Percentiles rank a stretch among this genome's conserved stretches.
Evolutionary conservation across 1,139 yeast genomes (phyloP).

Genomic region (Pichia sp.): DNA sequence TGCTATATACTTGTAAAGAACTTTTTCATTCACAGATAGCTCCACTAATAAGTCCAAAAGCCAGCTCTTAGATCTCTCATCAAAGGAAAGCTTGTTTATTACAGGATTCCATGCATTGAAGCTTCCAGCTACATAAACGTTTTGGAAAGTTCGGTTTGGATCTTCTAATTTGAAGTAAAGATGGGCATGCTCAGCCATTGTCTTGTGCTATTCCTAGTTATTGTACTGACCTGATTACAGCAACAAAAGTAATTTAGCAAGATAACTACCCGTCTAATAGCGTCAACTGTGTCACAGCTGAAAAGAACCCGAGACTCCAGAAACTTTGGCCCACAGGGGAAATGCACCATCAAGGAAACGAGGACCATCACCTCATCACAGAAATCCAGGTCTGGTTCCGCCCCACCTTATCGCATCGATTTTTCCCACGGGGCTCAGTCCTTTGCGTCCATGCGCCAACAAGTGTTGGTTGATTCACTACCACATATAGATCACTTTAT

Average conservation of each 20-base stretch:
- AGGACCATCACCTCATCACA: too few relatives aligned
- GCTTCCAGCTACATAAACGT: constrained; percentile 16
- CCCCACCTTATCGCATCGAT: too few relatives aligned
- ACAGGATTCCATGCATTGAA: constrained; percentile 18
- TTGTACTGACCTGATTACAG: too few relatives aligned
- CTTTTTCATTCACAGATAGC: constrained; percentile 13
- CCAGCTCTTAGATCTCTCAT: constrained; percentile 11
- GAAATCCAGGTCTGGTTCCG: too few relatives aligned
- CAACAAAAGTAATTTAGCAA: too few relatives aligned
- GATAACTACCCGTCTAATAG: too few relatives aligned
- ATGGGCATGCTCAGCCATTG: background rate
- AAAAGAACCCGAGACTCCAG: too few relatives aligned
- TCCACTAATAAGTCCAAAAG: constrained; percentile 3
- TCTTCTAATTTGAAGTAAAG: constrained; percentile 8
- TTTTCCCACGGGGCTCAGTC: constrained; percentile 2
- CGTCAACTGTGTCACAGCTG: too few relatives aligned
- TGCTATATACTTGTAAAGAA: constrained; percentile 23
- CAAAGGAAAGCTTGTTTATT: constrained; percentile 2
- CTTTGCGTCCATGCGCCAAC: background rate
- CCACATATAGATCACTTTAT: too few relatives aligned
- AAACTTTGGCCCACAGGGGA: too few relatives aligned
- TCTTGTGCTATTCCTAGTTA: background rate
- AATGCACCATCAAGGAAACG: too few relatives aligned
- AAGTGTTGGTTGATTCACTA: too few relatives aligned
- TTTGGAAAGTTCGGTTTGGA: constrained; percentile 2